These are phyloP conservation scores for Rhodosporidiobolus odoratus DNA, from an alignment of 768 basidiomycete species.

Conservation along the genomic window DNA sequence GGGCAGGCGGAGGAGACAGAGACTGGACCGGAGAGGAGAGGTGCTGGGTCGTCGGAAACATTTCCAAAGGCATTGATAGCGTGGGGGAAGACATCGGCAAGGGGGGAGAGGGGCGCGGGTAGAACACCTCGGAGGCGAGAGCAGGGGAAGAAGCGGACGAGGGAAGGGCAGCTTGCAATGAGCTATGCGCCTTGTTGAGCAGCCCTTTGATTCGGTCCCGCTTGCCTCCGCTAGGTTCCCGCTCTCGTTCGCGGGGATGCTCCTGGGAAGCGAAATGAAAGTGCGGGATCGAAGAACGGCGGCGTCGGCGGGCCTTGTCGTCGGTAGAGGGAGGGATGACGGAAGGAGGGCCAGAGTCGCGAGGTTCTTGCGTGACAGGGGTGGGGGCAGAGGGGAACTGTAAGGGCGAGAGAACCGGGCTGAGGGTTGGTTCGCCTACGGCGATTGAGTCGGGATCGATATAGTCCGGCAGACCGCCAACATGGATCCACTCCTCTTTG, in stretches of 20 bases:
- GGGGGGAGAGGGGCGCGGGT: background rate
- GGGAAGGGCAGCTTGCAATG: slow-evolving; percentile 17
- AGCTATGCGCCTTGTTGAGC: slow-evolving; percentile 10
- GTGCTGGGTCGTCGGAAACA: background rate
- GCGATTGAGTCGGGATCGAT: background rate
- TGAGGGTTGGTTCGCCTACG: background rate
- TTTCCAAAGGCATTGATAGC: background rate
- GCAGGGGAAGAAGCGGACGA: slow-evolving; percentile 4
- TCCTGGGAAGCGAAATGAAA: background rate
- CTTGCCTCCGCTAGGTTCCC: background rate
- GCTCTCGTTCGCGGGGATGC: background rate
- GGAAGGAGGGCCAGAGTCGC: background rate
- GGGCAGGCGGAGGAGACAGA: background rate
- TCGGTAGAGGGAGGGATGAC: background rate
- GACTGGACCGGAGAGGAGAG: background rate
- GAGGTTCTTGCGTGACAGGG: background rate
- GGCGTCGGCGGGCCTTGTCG: background rate
- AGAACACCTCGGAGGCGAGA: slow-evolving; percentile 8
- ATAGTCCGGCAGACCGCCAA: background rate
- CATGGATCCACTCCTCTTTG: background rate
- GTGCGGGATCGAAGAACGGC: slow-evolving; percentile 10
- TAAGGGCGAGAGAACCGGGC: background rate
- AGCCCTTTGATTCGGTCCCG: slow-evolving; percentile 30
- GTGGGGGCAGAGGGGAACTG: background rate
- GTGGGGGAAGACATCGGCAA: background rate